Conservation (phyloP, 2,329 filamentous ascomycete genomes). For the Dendrostoma leiphaemia region DNA sequence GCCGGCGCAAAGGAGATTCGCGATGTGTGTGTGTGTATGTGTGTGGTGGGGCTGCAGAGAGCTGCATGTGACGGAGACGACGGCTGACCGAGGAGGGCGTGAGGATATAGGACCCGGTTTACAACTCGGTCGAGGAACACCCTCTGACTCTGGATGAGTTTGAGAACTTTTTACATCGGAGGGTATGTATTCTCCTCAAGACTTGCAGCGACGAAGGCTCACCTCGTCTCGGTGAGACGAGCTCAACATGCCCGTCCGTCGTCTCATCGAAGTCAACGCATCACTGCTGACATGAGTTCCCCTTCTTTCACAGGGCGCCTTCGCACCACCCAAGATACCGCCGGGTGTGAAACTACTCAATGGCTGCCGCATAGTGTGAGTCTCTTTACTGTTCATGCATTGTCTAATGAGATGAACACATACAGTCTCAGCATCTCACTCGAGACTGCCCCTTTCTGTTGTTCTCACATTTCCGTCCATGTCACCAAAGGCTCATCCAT, state of each 20-base stretch:
- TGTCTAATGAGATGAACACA: background rate
- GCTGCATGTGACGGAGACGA: no score
- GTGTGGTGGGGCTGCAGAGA: no score
- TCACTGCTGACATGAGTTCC: slow-evolving; percentile 18
- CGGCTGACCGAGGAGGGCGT: background rate
- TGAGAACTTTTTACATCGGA: slow-evolving; percentile 52
- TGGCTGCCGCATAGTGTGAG: slow-evolving; percentile 56
- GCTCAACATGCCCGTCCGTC: no score
- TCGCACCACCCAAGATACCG: slow-evolving; percentile 43
- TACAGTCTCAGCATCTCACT: background rate
- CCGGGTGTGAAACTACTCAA: slow-evolving; percentile 44
- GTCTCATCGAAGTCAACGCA: no score
- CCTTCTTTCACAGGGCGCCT: slow-evolving; percentile 46
- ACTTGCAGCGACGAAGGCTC: no score
- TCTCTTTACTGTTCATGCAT: slow-evolving; percentile 19
- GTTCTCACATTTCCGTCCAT: background rate
- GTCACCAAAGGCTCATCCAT: background rate
- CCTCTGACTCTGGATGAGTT: slow-evolving; percentile 53
- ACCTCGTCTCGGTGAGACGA: no score
- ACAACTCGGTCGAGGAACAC: slow-evolving; percentile 51
- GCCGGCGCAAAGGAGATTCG: background rate
- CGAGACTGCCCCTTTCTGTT: no score
- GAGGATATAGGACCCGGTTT: slow-evolving; percentile 43
- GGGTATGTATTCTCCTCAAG: slow-evolving; percentile 46
- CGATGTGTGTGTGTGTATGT: no score